A percentile compares a stretch with the other conserved stretches of the same genome.
phyloP scores from a whole-genome alignment of 768 basidiomycete species.

The Podaxis sp. region DNA sequence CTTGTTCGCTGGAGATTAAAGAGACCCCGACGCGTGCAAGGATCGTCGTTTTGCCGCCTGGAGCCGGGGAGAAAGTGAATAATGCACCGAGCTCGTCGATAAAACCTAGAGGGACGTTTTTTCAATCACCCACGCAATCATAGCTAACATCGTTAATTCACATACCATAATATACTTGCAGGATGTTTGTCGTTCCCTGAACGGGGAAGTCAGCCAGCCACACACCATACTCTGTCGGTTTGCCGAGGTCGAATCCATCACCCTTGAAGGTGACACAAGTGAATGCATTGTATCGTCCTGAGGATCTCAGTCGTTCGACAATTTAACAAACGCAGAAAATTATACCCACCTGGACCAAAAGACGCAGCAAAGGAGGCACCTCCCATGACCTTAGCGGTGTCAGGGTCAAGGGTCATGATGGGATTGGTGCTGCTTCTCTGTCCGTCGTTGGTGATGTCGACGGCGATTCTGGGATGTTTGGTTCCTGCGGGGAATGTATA shows the following conservation, averaged over 20 bases:
- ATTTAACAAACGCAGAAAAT: neutral
- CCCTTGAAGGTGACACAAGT: constrained; percentile 63
- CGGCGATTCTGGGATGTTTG: constrained; percentile 48
- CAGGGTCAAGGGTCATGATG: constrained; percentile 45
- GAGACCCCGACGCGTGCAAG: constrained; percentile 66
- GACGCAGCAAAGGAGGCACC: constrained; percentile 49
- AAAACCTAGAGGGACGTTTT: constrained; percentile 33
- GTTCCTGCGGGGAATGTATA: constrained; percentile 54
- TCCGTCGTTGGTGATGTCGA: constrained; percentile 66
- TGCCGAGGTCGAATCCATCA: constrained; percentile 43
- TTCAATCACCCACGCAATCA: neutral
- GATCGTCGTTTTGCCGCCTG: constrained; percentile 41
- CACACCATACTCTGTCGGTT: constrained; percentile 55
- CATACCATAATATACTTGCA: constrained; percentile 51
- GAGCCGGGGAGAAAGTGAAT: constrained; percentile 48
- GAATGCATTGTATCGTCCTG: constrained; percentile 55
- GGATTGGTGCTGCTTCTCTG: constrained; percentile 51
- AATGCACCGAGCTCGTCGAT: constrained; percentile 52
- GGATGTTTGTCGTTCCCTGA: constrained; percentile 41
- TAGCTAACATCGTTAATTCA: neutral
- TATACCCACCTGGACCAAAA: constrained; percentile 48
- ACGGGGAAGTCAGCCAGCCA: constrained; percentile 53
- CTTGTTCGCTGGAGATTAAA: constrained; percentile 59
- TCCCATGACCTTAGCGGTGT: constrained; percentile 51
- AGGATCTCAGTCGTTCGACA: neutral